Percentiles rank a stretch among this genome's conserved stretches.
These are phyloP conservation scores for Ascochyta rabiei DNA, from an alignment of 2,329 filamentous ascomycete species.

Conservation along the genomic window DNA sequence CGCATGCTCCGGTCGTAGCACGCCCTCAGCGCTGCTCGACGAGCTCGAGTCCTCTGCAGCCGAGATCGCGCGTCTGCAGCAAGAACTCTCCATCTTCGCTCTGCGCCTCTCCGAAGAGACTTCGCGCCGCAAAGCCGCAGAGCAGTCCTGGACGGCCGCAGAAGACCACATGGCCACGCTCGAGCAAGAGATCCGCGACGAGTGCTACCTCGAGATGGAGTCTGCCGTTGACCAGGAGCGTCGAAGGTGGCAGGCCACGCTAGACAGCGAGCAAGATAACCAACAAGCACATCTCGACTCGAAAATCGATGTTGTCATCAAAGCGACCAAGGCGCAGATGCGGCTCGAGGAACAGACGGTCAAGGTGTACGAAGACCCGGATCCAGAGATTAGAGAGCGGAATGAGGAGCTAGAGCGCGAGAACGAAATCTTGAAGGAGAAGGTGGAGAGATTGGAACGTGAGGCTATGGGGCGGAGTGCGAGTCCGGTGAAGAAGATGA, in stretches of 20 bases:
- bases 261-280: conserved; percentile 76
- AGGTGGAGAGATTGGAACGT: conserved; percentile 49
- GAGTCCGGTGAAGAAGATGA: conserved; percentile 57
- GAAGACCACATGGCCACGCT: conserved; percentile 72
- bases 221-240: conserved; percentile 74
- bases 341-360: conserved; percentile 41
- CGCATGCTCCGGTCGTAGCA: conserved; percentile 53
- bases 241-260: conserved; percentile 77
- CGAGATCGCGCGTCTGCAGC: conserved; percentile 78
- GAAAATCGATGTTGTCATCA: conserved; percentile 77
- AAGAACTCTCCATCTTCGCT: conserved; percentile 77
- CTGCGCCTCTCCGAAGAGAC: conserved; percentile 73
- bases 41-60: conserved; percentile 83
- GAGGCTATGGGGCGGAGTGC: conserved; percentile 45
- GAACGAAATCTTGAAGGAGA: conserved; percentile 48
- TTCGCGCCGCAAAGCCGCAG: conserved; percentile 71
- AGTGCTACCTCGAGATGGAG: conserved; percentile 88
- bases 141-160: conserved; percentile 72
- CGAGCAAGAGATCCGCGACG: conserved; percentile 85
- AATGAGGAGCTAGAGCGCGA: conserved; percentile 53
- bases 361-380: conserved; percentile 51
- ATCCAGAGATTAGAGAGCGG: conserved; percentile 45
- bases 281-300: conserved; percentile 85
- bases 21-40: conserved; percentile 55
- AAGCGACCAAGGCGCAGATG: conserved; percentile 55